phyloP scores from a whole-genome alignment of 176 grass and related monocot species.

The Ensete glaucum region DNA sequence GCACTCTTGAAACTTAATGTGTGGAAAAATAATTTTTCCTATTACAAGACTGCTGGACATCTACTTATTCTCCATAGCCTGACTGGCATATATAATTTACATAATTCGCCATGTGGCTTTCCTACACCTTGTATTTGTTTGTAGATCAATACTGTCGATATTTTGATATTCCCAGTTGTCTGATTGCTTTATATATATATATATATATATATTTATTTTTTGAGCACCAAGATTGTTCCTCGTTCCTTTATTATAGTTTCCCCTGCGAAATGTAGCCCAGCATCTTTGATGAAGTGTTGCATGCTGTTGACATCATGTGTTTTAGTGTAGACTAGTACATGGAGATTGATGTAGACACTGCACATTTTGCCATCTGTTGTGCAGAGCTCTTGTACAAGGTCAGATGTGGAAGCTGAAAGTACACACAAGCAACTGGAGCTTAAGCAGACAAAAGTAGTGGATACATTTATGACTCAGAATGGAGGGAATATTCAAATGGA shows the following conservation, averaged over 20 bases:
- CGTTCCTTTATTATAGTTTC: not conserved
- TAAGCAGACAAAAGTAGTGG: slow-evolving; percentile 23
- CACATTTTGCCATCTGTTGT: slow-evolving; percentile 21
- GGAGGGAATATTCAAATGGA: slow-evolving; percentile 16
- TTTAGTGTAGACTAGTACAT: slow-evolving; percentile 15
- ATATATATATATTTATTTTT: not conserved
- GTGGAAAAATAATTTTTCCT: not conserved
- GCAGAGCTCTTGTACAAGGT: slow-evolving; percentile 98
- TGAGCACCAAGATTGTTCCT: not conserved
- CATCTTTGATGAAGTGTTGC: not conserved
- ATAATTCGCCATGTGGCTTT: not conserved
- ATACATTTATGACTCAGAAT: slow-evolving; percentile 5
- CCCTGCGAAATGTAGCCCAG: not conserved
- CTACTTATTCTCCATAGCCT: not conserved
- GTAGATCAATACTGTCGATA: not conserved
- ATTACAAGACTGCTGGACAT: not conserved
- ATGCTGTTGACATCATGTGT: not conserved
- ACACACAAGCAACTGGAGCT: slow-evolving; percentile 35
- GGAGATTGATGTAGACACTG: slow-evolving; percentile 11
- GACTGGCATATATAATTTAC: not conserved
- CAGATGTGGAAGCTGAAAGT: slow-evolving; percentile 79
- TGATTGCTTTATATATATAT: not conserved
- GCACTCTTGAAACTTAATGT: not conserved
- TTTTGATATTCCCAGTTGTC: slow-evolving; percentile 14
- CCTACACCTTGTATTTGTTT: not conserved